Conservation (phyloP, 106 monocot species). For the Apostasia shenzhenica region DNA sequence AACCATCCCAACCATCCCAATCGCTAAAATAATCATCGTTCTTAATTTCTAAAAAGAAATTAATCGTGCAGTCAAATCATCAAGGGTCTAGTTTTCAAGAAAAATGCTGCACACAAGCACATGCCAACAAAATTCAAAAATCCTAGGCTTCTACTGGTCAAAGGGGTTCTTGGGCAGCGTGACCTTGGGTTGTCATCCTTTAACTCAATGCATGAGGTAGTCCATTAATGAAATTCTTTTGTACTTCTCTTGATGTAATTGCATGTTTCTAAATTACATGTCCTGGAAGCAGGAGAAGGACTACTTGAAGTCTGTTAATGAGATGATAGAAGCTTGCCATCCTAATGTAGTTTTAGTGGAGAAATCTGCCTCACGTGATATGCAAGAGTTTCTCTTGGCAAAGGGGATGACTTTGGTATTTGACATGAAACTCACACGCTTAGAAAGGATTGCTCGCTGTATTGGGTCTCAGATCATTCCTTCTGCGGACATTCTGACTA, state of each 20-base stretch:
- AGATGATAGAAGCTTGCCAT: constrained; percentile 62
- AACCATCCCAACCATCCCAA: not conserved
- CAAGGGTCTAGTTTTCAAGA: constrained; percentile 91
- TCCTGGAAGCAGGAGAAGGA: constrained; percentile 48
- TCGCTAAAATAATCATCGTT: not conserved
- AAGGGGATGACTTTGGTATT: constrained; percentile 75
- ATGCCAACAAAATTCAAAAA: constrained; percentile 79
- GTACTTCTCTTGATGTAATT: constrained; percentile 2
- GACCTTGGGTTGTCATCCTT: constrained; percentile 80
- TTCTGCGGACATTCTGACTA: constrained; percentile 28
- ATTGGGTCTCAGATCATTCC: constrained; percentile 77
- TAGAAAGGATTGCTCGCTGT: constrained; percentile 79
- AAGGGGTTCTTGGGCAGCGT: constrained; percentile 67
- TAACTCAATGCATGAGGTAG: constrained; percentile 70
- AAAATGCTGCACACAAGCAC: constrained; percentile 93
- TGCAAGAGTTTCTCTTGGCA: constrained; percentile 65
- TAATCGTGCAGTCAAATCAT: constrained; percentile 68
- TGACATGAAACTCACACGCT: constrained; percentile 84
- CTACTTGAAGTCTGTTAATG: constrained; percentile 48
- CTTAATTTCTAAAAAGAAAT: not conserved
- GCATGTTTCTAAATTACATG: not conserved
- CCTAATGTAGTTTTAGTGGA: constrained; percentile 98
- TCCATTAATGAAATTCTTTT: not conserved
- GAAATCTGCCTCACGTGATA: constrained; percentile 84
- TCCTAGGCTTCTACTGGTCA: constrained; percentile 74